Conservation (phyloP, 352 stramenopile genomes). For the Peronospora tabacina region DNA sequence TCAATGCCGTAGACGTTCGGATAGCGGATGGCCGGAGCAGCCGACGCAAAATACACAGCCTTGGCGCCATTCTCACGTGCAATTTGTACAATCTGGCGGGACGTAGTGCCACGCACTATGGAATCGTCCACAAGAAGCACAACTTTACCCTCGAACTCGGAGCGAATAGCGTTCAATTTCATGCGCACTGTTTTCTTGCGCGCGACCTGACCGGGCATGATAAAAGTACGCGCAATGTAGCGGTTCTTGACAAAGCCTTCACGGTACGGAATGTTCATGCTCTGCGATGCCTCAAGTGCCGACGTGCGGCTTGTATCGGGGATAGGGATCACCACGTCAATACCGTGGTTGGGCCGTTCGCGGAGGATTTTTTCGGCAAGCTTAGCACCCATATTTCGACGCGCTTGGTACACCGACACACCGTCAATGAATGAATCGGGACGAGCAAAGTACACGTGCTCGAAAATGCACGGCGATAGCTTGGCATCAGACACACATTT, state of each 20-base stretch:
- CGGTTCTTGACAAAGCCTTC: slow-evolving; percentile 99
- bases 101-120: slow-evolving; percentile 98
- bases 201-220: slow-evolving; percentile 97
- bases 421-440: slow-evolving; percentile 99
- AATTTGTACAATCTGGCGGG: slow-evolving; percentile 97
- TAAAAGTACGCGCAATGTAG: slow-evolving; percentile 99
- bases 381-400: slow-evolving; percentile 97
- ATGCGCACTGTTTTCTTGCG: slow-evolving; percentile 96
- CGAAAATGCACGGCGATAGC: slow-evolving; percentile 97
- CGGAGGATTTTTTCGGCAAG: slow-evolving; percentile 93
- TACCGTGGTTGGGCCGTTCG: slow-evolving; percentile 86
- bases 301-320: slow-evolving; percentile 96
- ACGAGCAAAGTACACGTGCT: slow-evolving; percentile 99
- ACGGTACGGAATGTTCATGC: slow-evolving; percentile 90
- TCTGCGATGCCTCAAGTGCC: slow-evolving; percentile 86
- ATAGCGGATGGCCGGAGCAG: slow-evolving; percentile 95
- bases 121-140: slow-evolving; percentile 99
- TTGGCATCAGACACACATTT: slow-evolving; percentile 63
- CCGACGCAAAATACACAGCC: slow-evolving; percentile 94
- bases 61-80: slow-evolving; percentile 95
- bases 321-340: slow-evolving; percentile 99
- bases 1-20: slow-evolving; percentile 99
- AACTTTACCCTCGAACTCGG: slow-evolving; percentile 90
- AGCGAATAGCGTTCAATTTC: slow-evolving; percentile 97
- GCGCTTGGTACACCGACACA: slow-evolving; percentile 96